Evolutionary conservation across 2,329 filamentous ascomycete genomes (phyloP), one percentile per base, ranked within the genome.

Genomic region (Passalora sequoiae): DNA sequence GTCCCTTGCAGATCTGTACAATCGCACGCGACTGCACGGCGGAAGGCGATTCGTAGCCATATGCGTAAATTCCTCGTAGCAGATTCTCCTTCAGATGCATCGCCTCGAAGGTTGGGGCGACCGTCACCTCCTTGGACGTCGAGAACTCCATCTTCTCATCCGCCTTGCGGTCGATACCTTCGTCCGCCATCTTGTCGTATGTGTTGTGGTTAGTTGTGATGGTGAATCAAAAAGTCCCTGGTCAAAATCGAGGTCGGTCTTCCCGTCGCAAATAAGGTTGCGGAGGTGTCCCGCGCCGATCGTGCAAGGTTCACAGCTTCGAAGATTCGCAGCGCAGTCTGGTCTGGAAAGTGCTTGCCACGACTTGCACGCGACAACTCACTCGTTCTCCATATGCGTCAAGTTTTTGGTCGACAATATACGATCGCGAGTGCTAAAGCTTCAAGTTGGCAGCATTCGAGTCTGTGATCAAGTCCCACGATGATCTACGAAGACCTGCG

Each of bases 81-180:
- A 98, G 81, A 63, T 94, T 95, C 68, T 97, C 91, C 72, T 98
- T 98, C 66, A 98, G 68, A 58, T 94, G 89, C 91, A 97, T 94
- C 49, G 87, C 85, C 73, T 94, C 86, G 44, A 61, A 61, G 12
- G 89, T 95, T 33, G 89, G 89, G 60, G 91, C 88, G 46, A 92
- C 92, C 2, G 86, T 92, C 49, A 97, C 91, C 76, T 97, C 92
- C 72, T 95, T 96, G 53, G 91, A 96, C 66, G 92, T 98, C 55
- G 84, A 85, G 69, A 98, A 97, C 74, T 97, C 91, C 83, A 97
- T 94, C 69, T 87, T 83, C 76, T 95, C 89, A 68, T 97, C 92
- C 54, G 83, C 82, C 72, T 89, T 89, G 71, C 87, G 84, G 70
- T 98, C 91, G 65, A 97, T 84, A 56, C 78, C 82, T 45, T 63